Base-by-base conservation (phyloP, 2,329 filamentous ascomycete genomes). In the Penicillium olsonii region DNA sequence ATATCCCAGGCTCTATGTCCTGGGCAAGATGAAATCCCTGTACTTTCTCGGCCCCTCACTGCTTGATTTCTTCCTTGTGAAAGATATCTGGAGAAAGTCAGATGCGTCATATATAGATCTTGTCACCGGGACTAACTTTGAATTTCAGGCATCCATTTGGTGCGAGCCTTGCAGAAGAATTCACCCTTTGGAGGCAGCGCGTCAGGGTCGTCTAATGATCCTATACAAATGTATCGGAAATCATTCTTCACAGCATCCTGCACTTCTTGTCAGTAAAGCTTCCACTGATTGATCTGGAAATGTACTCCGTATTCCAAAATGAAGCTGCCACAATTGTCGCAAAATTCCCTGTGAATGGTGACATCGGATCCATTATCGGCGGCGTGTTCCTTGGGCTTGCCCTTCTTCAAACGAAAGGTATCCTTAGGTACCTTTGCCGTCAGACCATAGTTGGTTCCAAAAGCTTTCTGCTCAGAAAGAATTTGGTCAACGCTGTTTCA, bases 261-360 rank as follows among this genome's bases (percentile, higher is more conserved):
- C 8, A 18, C 1, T 3, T 35, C 27, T 31, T 14, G 15, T 35
- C 10, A 35, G 33, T 35, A 19, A 5, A 9, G 12, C 7, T 31
- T n/a, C 14, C 12, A 7, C 12, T n/a, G 12, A 6, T n/a, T 7
- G 12, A n/a, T 31, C 19, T 15, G 12, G 12, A 12, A 19, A 63
- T 73, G 43, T 57, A 78, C 76, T 27, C 78, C 78, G 54, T 78
- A 81, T 59, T 82, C 79, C 19, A 79, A 62, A 42, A 82, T 71
- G 33, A 72, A 73, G 53, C 76, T 76, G 5, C 79, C 79, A 50
- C 80, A 82, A 2, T 66, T 74, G 4, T 68, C 68, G 52, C 79
- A 83, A 56, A 82, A 82, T 53, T 82, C 78, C 1, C 78, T 71
- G 54, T 77, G 73, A 27, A 81, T 64, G 24, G 65, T 35, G 2